Percentiles rank a stretch among this genome's conserved stretches.
These are phyloP conservation scores for Diddensiella transvaalensis DNA, from an alignment of 805 yeast genomes.

Conservation along the genomic window DNA sequence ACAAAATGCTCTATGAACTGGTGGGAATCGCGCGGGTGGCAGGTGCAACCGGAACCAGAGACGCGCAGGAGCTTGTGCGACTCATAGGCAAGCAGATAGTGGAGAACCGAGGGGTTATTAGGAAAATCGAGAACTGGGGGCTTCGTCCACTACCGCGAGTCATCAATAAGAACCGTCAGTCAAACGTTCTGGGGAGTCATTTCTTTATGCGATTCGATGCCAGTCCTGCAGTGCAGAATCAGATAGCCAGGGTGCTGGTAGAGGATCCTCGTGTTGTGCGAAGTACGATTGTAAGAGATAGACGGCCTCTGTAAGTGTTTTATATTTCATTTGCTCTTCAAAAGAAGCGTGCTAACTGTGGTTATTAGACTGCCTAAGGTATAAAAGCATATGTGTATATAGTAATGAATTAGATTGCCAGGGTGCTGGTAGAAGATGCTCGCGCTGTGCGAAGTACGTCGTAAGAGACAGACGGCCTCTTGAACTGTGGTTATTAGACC, in stretches of 20 bases:
- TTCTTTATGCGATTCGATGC: slow-evolving; percentile 85
- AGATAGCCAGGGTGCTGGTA: slow-evolving; percentile 72
- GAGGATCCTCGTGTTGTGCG: slow-evolving; percentile 90
- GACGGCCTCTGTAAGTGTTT: slow-evolving; percentile 22
- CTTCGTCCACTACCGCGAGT: slow-evolving; percentile 74
- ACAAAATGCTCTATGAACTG: slow-evolving; percentile 89
- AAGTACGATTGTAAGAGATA: slow-evolving; percentile 58
- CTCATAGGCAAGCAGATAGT: slow-evolving; percentile 81
- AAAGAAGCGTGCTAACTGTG: slow-evolving; percentile 1
- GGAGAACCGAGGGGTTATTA: slow-evolving; percentile 89
- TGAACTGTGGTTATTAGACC: too few species aligned
- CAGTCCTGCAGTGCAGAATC: slow-evolving; percentile 80
- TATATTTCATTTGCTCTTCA: too few species aligned
- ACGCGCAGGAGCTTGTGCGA: slow-evolving; percentile 60
- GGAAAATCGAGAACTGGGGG: slow-evolving; percentile 78
- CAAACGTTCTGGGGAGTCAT: slow-evolving; percentile 86
- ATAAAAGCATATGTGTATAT: too few species aligned
- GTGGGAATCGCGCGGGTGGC: slow-evolving; percentile 85
- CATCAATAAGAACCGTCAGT: slow-evolving; percentile 79
- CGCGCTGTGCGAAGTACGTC: slow-evolving; percentile 78
- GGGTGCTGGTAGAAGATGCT: slow-evolving; percentile 83
- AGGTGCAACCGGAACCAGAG: slow-evolving; percentile 46
- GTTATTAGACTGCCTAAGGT: too few species aligned
- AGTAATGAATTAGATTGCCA: slow-evolving; percentile 79
- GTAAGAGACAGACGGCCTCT: slow-evolving; percentile 42